phyloP scores from a whole-genome alignment of 257 asterid genomes.

The Thymus quinquecostatus region DNA sequence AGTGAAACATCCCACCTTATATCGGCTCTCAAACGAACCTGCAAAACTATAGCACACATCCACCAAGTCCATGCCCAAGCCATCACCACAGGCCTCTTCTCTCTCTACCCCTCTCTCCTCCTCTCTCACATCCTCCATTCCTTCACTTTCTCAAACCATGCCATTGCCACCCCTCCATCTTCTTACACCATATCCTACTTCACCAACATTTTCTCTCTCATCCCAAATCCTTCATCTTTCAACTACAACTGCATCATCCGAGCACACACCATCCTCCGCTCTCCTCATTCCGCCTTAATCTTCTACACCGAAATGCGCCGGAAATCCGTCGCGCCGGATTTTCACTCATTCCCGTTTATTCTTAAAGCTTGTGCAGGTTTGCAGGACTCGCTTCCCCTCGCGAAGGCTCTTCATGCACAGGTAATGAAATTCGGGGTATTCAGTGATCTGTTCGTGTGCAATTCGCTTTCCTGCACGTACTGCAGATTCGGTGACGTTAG shows the following conservation, averaged over 20 bases:
- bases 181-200: slow-evolving; percentile 34
- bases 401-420: slow-evolving; percentile 54
- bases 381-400: slow-evolving; percentile 38
- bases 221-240: slow-evolving; percentile 61
- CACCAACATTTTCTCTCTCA: slow-evolving; percentile 58
- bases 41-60: slow-evolving; percentile 4
- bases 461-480: slow-evolving; percentile 55
- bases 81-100: slow-evolving; percentile 31
- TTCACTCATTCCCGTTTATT: slow-evolving; percentile 66
- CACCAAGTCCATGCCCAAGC: slow-evolving; percentile 25
- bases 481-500: slow-evolving; percentile 39
- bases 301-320: slow-evolving; percentile 59
- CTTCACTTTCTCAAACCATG: slow-evolving; percentile 41
- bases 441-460: slow-evolving; percentile 59
- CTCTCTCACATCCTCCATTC: slow-evolving; percentile 70
- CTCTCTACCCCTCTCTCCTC: slow-evolving; percentile 47
- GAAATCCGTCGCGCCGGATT: slow-evolving; percentile 57
- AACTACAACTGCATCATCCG: slow-evolving; percentile 68
- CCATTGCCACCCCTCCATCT: slow-evolving; percentile 18
- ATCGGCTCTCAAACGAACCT: not conserved
- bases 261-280: slow-evolving; percentile 55
- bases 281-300: slow-evolving; percentile 48
- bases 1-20: slow-evolving; percentile 6
- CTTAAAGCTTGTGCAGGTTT: slow-evolving; percentile 64
- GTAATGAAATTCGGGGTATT: slow-evolving; percentile 60